Evolutionary conservation across 257 asterid genomes (phyloP).

Genomic region (Solanum clarkiae): DNA sequence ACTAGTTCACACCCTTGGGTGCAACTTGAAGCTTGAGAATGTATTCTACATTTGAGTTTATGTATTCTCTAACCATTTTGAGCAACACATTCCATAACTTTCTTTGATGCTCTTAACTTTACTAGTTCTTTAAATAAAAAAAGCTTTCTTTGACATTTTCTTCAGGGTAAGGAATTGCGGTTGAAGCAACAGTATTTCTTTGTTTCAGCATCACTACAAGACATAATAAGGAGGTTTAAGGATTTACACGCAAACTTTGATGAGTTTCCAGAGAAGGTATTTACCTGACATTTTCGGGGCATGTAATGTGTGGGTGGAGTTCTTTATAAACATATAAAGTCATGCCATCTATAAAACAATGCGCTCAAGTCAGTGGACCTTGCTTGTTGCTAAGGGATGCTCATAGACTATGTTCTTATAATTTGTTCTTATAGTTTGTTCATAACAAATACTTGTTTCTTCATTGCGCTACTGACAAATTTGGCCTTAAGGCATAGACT

Average conservation of each 20-base stretch:
- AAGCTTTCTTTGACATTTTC: neutral
- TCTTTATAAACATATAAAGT: neutral
- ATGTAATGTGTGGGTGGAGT: neutral
- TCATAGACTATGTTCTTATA: neutral
- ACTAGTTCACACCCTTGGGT: neutral
- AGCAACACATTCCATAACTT: neutral
- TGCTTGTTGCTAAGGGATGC: neutral
- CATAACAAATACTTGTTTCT: neutral
- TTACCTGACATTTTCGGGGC: neutral
- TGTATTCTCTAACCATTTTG: neutral
- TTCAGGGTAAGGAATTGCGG: slow-evolving; percentile 44
- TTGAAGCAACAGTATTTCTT: slow-evolving; percentile 45
- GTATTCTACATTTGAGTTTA: neutral
- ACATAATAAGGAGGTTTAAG: slow-evolving; percentile 29
- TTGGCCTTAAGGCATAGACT: neutral
- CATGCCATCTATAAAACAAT: neutral
- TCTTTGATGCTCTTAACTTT: neutral
- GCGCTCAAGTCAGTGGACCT: neutral
- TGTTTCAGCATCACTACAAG: slow-evolving; percentile 43
- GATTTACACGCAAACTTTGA: slow-evolving; percentile 30
- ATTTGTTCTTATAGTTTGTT: neutral
- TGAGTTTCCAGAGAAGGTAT: slow-evolving; percentile 34
- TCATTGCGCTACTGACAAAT: neutral
- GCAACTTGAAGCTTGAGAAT: neutral
- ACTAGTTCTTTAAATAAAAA: neutral